Percentiles rank a stretch among this genome's conserved stretches.
Conservation (phyloP, 2,329 filamentous ascomycete genomes). For the Dothidotthia symphoricarpi region DNA sequence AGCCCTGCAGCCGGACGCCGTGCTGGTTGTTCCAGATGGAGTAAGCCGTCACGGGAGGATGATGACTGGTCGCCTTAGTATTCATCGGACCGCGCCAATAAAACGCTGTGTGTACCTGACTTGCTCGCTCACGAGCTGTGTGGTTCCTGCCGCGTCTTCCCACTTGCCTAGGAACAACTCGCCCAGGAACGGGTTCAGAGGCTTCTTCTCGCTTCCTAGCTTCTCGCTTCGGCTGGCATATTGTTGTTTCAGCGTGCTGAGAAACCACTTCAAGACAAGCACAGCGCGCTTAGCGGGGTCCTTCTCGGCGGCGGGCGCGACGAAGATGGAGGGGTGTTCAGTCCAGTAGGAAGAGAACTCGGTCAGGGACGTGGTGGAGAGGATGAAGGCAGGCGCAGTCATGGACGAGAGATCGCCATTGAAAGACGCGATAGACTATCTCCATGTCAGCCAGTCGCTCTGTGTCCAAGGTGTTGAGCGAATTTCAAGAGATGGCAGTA, state of each 20-base stretch:
- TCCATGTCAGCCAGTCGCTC: slow-evolving; percentile 7
- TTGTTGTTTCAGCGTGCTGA: slow-evolving; percentile 89
- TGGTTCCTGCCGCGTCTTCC: slow-evolving; percentile 78
- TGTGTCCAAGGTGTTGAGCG: no score
- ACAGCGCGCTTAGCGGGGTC: slow-evolving; percentile 80
- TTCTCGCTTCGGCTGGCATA: slow-evolving; percentile 73
- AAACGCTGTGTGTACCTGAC: slow-evolving; percentile 60
- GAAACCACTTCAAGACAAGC: slow-evolving; percentile 93
- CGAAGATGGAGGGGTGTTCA: slow-evolving; percentile 64
- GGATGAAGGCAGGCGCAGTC: slow-evolving; percentile 57
- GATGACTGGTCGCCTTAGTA: slow-evolving; percentile 58
- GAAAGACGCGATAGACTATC: slow-evolving; percentile 54
- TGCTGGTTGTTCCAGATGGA: slow-evolving; percentile 83
- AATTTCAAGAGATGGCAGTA: slow-evolving; percentile 15
- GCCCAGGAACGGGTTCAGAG: slow-evolving; percentile 91
- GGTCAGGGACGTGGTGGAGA: slow-evolving; percentile 55
- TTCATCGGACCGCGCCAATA: neutral
- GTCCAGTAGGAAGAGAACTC: slow-evolving; percentile 60
- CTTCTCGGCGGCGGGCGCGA: slow-evolving; percentile 75
- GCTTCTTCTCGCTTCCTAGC: slow-evolving; percentile 92
- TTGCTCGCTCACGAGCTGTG: slow-evolving; percentile 87
- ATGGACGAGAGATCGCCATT: slow-evolving; percentile 58
- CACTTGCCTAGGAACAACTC: slow-evolving; percentile 92
- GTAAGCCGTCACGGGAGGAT: slow-evolving; percentile 93
- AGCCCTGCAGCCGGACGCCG: slow-evolving; percentile 73